Evolutionary conservation across 306 rosid genomes (phyloP).

Genomic region (Dicorynia guianensis): DNA sequence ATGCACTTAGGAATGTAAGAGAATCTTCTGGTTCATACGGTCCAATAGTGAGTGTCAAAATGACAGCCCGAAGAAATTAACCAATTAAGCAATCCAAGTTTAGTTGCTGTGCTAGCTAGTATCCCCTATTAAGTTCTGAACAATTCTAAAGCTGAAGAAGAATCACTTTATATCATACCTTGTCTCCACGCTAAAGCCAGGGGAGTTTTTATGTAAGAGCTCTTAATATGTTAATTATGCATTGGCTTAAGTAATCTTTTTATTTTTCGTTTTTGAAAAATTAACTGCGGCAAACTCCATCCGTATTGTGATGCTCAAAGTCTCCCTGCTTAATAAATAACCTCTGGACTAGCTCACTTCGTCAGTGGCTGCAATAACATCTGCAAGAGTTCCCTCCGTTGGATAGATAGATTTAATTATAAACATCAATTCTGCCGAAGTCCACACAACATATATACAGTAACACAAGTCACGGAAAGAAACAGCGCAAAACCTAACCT

Average conservation of each 20-base stretch:
- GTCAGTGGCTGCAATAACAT: constrained; percentile 83
- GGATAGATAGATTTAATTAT: constrained; percentile 89
- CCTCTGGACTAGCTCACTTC: constrained; percentile 40
- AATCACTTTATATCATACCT: too few species aligned
- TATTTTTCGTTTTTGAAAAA: too few species aligned
- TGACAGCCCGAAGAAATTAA: constrained; percentile 53
- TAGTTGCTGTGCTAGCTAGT: neutral
- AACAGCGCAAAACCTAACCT: constrained; percentile 43
- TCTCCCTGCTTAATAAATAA: too few species aligned
- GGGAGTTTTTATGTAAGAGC: too few species aligned
- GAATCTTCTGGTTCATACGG: constrained; percentile 69
- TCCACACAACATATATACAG: neutral
- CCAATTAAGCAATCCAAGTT: constrained; percentile 30
- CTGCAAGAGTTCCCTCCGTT: constrained; percentile 65
- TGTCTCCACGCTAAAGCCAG: too few species aligned
- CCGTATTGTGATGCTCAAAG: too few species aligned
- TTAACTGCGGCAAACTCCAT: too few species aligned
- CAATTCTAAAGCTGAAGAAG: neutral
- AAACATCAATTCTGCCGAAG: constrained; percentile 76
- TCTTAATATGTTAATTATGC: too few species aligned
- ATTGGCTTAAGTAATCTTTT: too few species aligned
- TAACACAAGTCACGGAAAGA: neutral
- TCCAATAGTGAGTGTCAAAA: constrained; percentile 71
- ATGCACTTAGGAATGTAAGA: constrained; percentile 61
- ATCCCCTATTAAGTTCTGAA: neutral